phyloP scores from a whole-genome alignment of 2,329 filamentous ascomycete genomes.

The Cladophialophora psammophila region DNA sequence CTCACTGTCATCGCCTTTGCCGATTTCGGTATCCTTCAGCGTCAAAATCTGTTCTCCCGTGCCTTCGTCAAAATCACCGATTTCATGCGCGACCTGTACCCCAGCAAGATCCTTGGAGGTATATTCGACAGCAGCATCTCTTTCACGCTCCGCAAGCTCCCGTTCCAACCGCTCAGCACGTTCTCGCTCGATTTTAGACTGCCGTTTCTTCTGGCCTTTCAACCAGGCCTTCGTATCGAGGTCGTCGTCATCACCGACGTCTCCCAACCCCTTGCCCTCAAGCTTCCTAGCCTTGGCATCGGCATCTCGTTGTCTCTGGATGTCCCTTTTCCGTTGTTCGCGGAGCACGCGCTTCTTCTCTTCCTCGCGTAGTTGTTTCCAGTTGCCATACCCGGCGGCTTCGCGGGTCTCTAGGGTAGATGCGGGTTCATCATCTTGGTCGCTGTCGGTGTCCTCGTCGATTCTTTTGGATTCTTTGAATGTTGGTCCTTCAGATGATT shows the following conservation, averaged over 20 bases:
- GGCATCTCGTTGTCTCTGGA: conserved; percentile 85
- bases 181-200: conserved; percentile 82
- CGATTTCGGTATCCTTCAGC: conserved; percentile 87
- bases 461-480: conserved; percentile 58
- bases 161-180: conserved; percentile 74
- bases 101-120: conserved; percentile 86
- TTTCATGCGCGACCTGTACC: conserved; percentile 88
- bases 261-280: conserved; percentile 83
- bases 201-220: conserved; percentile 86
- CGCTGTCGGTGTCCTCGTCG: conserved; percentile 50
- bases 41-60: conserved; percentile 80
- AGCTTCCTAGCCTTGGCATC: conserved; percentile 78
- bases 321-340: conserved; percentile 79
- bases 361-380: conserved; percentile 68
- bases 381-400: conserved; percentile 55
- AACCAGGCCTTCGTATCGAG: conserved; percentile 87
- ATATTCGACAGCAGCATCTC: conserved; percentile 74
- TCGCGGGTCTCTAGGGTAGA: conserved; percentile 80
- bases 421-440: conserved; percentile 70
- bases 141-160: conserved; percentile 79
- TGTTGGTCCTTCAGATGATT: conserved; percentile 54
- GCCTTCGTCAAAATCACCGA: conserved; percentile 75
- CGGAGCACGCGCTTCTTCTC: conserved; percentile 72
- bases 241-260: conserved; percentile 69
- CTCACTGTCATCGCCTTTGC: conserved; percentile 70